Conservation (phyloP, 768 basidiomycete genomes). For the Russula earlei region DNA sequence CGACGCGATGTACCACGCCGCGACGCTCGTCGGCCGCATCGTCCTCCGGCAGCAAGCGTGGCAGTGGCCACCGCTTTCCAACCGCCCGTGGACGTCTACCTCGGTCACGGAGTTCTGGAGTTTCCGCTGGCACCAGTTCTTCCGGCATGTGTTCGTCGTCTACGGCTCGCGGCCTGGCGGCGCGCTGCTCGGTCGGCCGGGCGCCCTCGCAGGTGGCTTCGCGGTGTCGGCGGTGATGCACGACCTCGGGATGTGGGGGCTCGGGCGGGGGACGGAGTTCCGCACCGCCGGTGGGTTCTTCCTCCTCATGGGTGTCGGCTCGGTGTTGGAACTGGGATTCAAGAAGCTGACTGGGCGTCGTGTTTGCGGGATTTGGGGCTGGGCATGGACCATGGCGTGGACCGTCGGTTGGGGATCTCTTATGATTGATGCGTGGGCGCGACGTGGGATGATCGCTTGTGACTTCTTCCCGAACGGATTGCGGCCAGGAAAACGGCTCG, state of each 20-base stretch:
- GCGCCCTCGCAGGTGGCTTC: constrained; percentile 49
- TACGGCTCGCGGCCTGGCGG: constrained; percentile 28
- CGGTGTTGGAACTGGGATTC: constrained; percentile 42
- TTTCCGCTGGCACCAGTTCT: constrained; percentile 35
- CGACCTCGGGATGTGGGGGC: constrained; percentile 45
- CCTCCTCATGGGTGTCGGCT: constrained; percentile 44
- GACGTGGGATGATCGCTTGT: background rate
- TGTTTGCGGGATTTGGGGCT: constrained; percentile 40
- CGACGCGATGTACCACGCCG: constrained; percentile 22
- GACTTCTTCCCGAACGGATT: too few species aligned
- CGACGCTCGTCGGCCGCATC: too few species aligned
- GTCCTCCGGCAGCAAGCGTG: too few species aligned
- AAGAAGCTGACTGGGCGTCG: constrained; percentile 34
- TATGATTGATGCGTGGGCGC: constrained; percentile 6
- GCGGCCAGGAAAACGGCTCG: constrained; percentile 2
- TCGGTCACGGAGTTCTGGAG: too few species aligned
- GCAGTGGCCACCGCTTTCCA: too few species aligned
- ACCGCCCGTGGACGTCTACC: too few species aligned
- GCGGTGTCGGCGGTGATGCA: constrained; percentile 52
- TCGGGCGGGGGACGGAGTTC: constrained; percentile 45
- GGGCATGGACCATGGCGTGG: constrained; percentile 45
- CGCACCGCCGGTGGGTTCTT: constrained; percentile 41
- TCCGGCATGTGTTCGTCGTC: constrained; percentile 27
- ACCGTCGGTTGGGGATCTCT: constrained; percentile 32
- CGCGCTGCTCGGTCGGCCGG: constrained; percentile 37